These are phyloP conservation scores for Mycosphaerella sp. DNA, from an alignment of 2,329 filamentous ascomycete genomes.

Conservation along the genomic window DNA sequence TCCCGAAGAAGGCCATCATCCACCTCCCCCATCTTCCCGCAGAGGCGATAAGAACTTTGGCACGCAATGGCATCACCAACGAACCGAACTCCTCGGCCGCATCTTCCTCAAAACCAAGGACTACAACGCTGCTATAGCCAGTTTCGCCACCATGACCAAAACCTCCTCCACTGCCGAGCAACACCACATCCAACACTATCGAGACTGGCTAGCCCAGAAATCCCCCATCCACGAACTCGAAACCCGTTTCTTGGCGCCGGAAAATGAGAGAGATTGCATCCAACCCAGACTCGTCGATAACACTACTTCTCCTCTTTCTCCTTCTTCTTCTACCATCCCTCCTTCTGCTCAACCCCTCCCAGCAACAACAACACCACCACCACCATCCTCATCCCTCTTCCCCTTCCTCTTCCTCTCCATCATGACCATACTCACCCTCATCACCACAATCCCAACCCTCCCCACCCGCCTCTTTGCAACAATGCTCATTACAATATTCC, in stretches of 20 bases:
- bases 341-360: no score
- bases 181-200: constrained; percentile 51
- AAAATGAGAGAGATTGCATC: constrained; percentile 51
- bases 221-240: constrained; percentile 55
- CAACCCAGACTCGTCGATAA: no score
- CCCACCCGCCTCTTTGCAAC: no score
- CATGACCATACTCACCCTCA: no score
- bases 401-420: no score
- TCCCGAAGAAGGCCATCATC: not conserved
- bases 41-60: constrained; percentile 51
- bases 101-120: constrained; percentile 62
- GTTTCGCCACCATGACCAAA: constrained; percentile 51
- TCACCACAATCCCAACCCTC: no score
- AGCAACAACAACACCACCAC: no score
- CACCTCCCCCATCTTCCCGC: constrained; percentile 51
- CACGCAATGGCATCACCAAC: constrained; percentile 54
- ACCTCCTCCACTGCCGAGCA: constrained; percentile 45
- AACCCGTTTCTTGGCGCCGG: constrained; percentile 49
- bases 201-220: constrained; percentile 50
- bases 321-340: no score
- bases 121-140: constrained; percentile 58
- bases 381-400: no score
- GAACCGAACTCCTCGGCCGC: constrained; percentile 55
- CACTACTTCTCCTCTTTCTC: no score
- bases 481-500: no score